A percentile compares a stretch with the other conserved stretches of the same genome.
Conservation (phyloP, 192 early-diverging fungal species). For the Gorgonomyces haynaldii region DNA sequence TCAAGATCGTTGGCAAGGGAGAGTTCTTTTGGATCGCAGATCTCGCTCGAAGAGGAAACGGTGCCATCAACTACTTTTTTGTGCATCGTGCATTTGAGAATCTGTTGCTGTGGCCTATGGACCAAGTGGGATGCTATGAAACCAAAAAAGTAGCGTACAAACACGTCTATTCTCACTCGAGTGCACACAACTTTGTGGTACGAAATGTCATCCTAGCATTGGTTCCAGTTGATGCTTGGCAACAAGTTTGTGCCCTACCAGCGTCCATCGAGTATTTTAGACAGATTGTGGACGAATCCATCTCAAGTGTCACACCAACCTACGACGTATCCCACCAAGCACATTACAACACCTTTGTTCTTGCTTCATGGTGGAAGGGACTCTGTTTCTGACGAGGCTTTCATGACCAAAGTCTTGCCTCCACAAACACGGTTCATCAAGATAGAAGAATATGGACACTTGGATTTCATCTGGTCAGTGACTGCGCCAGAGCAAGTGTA, state of each 20-base stretch:
- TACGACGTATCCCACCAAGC: constrained; percentile 20
- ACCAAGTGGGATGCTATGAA: constrained; percentile 8
- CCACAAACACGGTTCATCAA: no score
- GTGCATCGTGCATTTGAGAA: constrained; percentile 10
- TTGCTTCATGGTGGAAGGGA: constrained; percentile 14
- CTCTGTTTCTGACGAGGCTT: constrained; percentile 18
- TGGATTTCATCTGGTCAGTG: no score
- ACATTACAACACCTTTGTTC: constrained; percentile 17
- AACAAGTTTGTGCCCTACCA: constrained; percentile 16
- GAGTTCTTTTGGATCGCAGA: constrained; percentile 17
- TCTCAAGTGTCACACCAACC: constrained; percentile 2
- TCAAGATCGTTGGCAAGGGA: constrained; percentile 11
- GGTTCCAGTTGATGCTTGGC: constrained; percentile 23
- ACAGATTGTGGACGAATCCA: not conserved
- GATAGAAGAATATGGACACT: no score
- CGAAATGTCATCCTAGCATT: constrained; percentile 11
- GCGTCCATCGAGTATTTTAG: not conserved
- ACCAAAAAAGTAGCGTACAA: constrained; percentile 13
- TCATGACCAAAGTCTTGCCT: no score
- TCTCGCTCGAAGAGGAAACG: not conserved
- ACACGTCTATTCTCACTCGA: constrained; percentile 16
- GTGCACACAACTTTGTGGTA: constrained; percentile 21
- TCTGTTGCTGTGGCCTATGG: constrained; percentile 17
- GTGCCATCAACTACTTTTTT: not conserved
- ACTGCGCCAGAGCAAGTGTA: no score